Evolutionary conservation across 305 asterid species (phyloP).

Genomic region (Solanum chacoense): DNA sequence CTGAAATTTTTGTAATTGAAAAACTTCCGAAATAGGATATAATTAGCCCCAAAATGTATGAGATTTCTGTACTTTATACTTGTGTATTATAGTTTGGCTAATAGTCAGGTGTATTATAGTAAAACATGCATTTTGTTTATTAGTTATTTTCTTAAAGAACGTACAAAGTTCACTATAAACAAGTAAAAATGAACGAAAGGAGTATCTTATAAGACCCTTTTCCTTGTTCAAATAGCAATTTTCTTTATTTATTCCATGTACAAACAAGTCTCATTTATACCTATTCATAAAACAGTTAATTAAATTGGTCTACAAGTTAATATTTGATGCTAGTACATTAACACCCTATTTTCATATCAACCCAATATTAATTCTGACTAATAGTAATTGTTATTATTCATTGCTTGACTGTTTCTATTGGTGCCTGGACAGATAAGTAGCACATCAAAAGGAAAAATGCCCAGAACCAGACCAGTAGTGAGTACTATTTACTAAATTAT

Average conservation of each 20-base stretch:
- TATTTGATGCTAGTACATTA: background rate
- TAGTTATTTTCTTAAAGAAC: background rate
- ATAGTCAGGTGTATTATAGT: background rate
- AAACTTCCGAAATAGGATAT: background rate
- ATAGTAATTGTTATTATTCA: background rate
- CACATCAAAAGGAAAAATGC: constrained; percentile 53
- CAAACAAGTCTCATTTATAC: background rate
- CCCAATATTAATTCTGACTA: background rate
- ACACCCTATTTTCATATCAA: background rate
- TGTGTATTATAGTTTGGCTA: background rate
- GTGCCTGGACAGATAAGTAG: constrained; percentile 29
- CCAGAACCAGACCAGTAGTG: constrained; percentile 76
- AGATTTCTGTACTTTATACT: background rate
- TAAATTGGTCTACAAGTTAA: background rate
- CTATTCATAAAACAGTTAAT: background rate
- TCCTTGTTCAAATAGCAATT: background rate
- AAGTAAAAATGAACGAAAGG: background rate
- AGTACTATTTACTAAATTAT: constrained; percentile 12
- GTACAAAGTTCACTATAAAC: background rate
- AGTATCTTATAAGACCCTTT: background rate
- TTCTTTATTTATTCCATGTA: background rate
- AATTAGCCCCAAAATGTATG: background rate
- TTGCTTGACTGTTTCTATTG: background rate
- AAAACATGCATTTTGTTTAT: background rate
- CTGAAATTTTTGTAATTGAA: too few species aligned